Conservation (phyloP, 257 asterid genomes). For the Leonotis leonurus region DNA sequence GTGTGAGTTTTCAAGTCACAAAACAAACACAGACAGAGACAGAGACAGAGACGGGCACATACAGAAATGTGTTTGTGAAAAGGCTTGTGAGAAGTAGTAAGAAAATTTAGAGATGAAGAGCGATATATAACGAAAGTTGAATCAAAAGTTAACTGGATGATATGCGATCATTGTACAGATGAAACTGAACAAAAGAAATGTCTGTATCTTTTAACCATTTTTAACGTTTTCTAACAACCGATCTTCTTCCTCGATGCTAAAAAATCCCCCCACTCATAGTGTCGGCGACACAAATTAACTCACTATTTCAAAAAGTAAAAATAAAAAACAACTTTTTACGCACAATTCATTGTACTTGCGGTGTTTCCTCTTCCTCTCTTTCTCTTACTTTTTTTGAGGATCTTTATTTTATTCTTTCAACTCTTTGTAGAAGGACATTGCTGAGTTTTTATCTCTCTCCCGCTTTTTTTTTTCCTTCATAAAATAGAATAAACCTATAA, state of each 20-base stretch:
- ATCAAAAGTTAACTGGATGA: not conserved
- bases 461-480: too few species aligned
- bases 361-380: too few species aligned
- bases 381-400: too few species aligned
- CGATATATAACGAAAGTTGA: not conserved
- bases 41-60: not conserved
- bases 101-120: not conserved
- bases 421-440: too few species aligned
- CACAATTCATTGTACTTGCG: too few species aligned
- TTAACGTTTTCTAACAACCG: conserved; percentile 16
- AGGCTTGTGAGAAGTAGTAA: conserved; percentile 11
- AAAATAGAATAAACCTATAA: too few species aligned
- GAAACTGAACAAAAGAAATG: conserved; percentile 8
- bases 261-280: conserved; percentile 18
- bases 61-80: not conserved
- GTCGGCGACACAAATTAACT: too few species aligned
- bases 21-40: not conserved
- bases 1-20: conserved; percentile 13
- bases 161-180: conserved; percentile 3
- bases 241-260: not conserved
- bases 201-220: not conserved
- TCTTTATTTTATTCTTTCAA: too few species aligned
- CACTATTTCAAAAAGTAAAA: too few species aligned
- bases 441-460: too few species aligned
- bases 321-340: too few species aligned